Conservation (phyloP, 2,329 filamentous ascomycete species). For the Colletotrichum camelliae region DNA sequence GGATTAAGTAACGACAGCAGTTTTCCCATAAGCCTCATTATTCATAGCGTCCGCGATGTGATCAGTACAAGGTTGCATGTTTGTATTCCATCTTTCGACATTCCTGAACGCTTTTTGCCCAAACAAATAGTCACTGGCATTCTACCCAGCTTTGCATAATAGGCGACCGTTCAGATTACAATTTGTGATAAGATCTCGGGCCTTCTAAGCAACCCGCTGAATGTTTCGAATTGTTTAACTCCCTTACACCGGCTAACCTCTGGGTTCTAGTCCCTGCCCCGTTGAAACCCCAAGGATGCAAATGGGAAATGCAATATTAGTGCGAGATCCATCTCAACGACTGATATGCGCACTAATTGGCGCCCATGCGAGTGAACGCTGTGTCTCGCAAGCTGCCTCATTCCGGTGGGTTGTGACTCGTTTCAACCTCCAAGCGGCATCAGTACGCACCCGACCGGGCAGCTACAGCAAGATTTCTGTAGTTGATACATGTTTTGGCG, state of each 20-base stretch:
- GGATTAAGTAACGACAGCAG: not conserved
- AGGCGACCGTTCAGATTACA: not conserved
- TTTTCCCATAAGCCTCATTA: not conserved
- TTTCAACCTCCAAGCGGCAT: not conserved
- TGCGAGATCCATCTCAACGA: not conserved
- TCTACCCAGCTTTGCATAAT: not conserved
- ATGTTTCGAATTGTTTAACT: not conserved
- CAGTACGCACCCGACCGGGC: not conserved
- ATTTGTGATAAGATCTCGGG: not conserved
- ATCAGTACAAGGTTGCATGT: not conserved
- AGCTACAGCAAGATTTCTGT: not conserved
- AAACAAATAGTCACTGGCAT: not conserved
- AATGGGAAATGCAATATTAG: not conserved
- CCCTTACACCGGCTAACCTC: rapidly evolving
- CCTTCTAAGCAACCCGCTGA: not conserved
- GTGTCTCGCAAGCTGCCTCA: not conserved
- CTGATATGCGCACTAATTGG: not conserved
- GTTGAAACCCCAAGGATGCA: not conserved
- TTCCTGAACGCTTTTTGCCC: not conserved
- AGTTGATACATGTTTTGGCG: not conserved
- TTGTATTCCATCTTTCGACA: not conserved
- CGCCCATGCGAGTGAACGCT: not conserved
- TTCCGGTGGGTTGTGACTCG: not conserved
- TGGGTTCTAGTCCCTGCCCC: rapidly evolving
- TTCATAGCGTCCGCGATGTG: not conserved